Evolutionary conservation across 192 early-diverging fungal genomes (phyloP).

Genomic region (Umbelopsis sp.): DNA sequence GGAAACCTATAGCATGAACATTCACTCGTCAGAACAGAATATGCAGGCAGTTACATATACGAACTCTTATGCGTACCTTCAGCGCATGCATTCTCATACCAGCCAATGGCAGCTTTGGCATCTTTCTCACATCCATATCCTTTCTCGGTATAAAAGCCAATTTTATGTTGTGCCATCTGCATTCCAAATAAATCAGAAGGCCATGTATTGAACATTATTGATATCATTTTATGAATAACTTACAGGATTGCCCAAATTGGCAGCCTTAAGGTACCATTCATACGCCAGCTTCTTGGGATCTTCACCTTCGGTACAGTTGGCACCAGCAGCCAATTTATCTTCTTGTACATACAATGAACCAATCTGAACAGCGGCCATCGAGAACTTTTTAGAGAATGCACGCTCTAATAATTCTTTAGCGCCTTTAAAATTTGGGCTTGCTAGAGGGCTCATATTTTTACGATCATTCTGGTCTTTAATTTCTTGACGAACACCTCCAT

Average conservation of each 20-base stretch:
- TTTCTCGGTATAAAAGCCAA: conserved; percentile 52
- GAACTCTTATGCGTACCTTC: conserved; percentile 31
- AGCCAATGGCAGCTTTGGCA: conserved; percentile 38
- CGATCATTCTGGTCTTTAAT: conserved; percentile 30
- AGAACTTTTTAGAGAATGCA: conserved; percentile 50
- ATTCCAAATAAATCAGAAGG: not conserved
- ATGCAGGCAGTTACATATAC: not conserved
- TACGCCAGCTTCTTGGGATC: conserved; percentile 50
- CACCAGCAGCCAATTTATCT: conserved; percentile 46
- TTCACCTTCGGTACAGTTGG: conserved; percentile 46
- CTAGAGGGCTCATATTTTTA: conserved; percentile 43
- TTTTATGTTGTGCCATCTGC: conserved; percentile 58
- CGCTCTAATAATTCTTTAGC: conserved; percentile 52
- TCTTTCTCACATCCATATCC: conserved; percentile 46
- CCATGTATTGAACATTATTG: not conserved
- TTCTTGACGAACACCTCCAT: conserved; percentile 48
- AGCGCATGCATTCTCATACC: conserved; percentile 50
- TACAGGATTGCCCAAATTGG: conserved; percentile 50
- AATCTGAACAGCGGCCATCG: conserved; percentile 58
- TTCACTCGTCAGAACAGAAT: not conserved
- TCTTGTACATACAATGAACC: conserved; percentile 55
- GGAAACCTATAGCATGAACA: conserved; percentile 37
- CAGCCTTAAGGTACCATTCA: conserved; percentile 52
- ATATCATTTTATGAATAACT: not conserved
- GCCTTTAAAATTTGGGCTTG: conserved; percentile 47